Percentiles rank a stretch among this genome's conserved stretches.
phyloP scores from a whole-genome alignment of 2,329 filamentous ascomycete species.

The Penicillium sp. region DNA sequence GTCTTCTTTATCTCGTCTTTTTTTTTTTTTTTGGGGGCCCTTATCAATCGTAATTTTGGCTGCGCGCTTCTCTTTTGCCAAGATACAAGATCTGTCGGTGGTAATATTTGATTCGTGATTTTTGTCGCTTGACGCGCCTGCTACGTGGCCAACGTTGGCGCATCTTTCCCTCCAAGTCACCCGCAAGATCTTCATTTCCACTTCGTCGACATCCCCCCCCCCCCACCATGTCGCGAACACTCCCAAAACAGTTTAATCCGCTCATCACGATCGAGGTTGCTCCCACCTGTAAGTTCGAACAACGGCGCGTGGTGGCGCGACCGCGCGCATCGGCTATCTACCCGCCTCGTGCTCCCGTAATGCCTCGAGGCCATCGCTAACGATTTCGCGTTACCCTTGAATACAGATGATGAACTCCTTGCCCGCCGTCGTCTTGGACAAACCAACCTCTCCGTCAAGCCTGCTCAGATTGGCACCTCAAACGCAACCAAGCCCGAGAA shows the following conservation, averaged over 20 bases:
- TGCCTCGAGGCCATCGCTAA: slow-evolving; percentile 16
- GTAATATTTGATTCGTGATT: slow-evolving; percentile 19
- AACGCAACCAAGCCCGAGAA: slow-evolving; percentile 71
- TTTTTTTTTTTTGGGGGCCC: background rate
- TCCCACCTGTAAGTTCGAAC: slow-evolving; percentile 44
- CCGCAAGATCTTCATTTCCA: slow-evolving; percentile 9
- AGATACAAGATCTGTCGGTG: background rate
- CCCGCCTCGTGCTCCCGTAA: slow-evolving; percentile 4
- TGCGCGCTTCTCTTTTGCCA: background rate
- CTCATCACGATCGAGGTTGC: slow-evolving; percentile 44
- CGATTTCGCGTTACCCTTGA: slow-evolving; percentile 3
- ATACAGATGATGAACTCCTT: slow-evolving; percentile 69
- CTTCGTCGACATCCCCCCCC: slow-evolving; percentile 13
- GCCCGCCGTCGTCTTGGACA: slow-evolving; percentile 84
- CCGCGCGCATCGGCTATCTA: slow-evolving; percentile 11
- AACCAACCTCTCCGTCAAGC: slow-evolving; percentile 83
- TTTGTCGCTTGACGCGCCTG: slow-evolving; percentile 39
- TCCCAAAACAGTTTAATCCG: slow-evolving; percentile 49
- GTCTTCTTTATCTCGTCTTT: slow-evolving; percentile 12
- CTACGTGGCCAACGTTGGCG: slow-evolving; percentile 45
- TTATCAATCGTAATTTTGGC: slow-evolving; percentile 1
- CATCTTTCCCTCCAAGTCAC: slow-evolving; percentile 25
- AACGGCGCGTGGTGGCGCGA: slow-evolving; percentile 19
- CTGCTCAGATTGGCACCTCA: slow-evolving; percentile 66
- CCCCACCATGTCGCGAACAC: slow-evolving; percentile 42